Evolutionary conservation across 2,329 filamentous ascomycete species (phyloP).

Genomic region (Endocalyx cinctus): DNA sequence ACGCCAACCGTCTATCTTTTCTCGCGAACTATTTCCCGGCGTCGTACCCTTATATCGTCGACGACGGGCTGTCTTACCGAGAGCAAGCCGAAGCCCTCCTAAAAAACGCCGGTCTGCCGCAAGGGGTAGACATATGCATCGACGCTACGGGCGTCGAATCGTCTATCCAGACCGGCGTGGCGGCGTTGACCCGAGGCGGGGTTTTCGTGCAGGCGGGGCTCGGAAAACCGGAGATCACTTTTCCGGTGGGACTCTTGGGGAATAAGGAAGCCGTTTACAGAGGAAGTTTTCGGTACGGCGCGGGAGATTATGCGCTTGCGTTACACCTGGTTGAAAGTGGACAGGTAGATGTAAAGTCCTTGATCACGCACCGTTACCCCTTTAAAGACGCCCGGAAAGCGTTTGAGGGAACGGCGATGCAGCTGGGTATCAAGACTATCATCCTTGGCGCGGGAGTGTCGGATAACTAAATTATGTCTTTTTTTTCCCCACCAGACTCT

Average conservation of each 20-base stretch:
- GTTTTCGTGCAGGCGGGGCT: constrained; percentile 5
- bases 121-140: constrained; percentile 6
- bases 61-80: background rate
- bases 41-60: background rate
- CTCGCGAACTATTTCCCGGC: constrained; percentile 1
- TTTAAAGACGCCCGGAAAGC: constrained; percentile 5
- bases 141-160: constrained; percentile 8
- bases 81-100: constrained; percentile 1
- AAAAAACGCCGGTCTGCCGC: background rate
- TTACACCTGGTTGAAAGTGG: background rate
- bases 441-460: too few relatives aligned
- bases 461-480: too few relatives aligned
- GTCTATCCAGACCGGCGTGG: constrained; percentile 5
- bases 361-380: constrained; percentile 4
- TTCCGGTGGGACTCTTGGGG: constrained; percentile 1
- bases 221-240: constrained; percentile 1
- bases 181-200: constrained; percentile 1
- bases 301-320: constrained; percentile 2
- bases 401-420: constrained; percentile 3
- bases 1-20: constrained; percentile 1
- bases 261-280: constrained; percentile 2
- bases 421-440: constrained; percentile 7
- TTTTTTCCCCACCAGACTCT: too few relatives aligned
- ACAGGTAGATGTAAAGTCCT: background rate
- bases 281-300: constrained; percentile 3